A percentile compares a stretch with the other conserved stretches of the same genome.
Evolutionary conservation across 139 green algal genomes (phyloP).

Genomic region (Picochlorum costavermella): DNA sequence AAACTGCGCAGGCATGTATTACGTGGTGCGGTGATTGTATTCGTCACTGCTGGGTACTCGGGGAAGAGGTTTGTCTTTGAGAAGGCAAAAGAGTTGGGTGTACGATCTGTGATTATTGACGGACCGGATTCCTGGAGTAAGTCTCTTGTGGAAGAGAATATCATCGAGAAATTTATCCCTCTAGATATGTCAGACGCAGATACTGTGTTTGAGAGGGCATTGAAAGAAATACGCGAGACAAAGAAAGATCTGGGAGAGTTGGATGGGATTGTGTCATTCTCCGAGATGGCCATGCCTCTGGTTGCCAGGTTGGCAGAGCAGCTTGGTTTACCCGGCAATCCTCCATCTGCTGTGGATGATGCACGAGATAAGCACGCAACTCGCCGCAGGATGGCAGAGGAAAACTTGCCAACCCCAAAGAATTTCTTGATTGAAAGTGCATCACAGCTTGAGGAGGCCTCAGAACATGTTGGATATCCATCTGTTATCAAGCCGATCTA

Average conservation of each 20-base stretch:
- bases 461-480: slow-evolving; percentile 64
- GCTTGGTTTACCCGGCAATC: slow-evolving; percentile 63
- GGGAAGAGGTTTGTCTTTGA: slow-evolving; percentile 87
- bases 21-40: slow-evolving; percentile 68
- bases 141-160: slow-evolving; percentile 57
- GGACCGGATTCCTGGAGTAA: slow-evolving; percentile 64
- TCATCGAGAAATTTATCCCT: slow-evolving; percentile 68
- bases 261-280: slow-evolving; percentile 81
- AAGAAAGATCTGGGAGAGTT: slow-evolving; percentile 56
- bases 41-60: slow-evolving; percentile 74
- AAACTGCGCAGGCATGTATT: slow-evolving; percentile 62
- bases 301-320: slow-evolving; percentile 64
- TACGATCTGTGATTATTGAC: slow-evolving; percentile 69
- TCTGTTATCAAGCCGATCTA: slow-evolving; percentile 85
- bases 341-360: slow-evolving; percentile 53
- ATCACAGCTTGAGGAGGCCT: slow-evolving; percentile 36
- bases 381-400: slow-evolving; percentile 43
- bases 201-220: slow-evolving; percentile 67
- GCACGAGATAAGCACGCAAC: slow-evolving; percentile 74
- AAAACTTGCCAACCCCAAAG: slow-evolving; percentile 63
- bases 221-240: slow-evolving; percentile 41
- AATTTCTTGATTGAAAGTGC: slow-evolving; percentile 47
- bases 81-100: slow-evolving; percentile 69
- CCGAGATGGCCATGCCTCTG: slow-evolving; percentile 79
- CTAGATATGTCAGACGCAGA: slow-evolving; percentile 76